phyloP scores from a whole-genome alignment of 768 basidiomycete genomes.

The Lactarius deliciosus region DNA sequence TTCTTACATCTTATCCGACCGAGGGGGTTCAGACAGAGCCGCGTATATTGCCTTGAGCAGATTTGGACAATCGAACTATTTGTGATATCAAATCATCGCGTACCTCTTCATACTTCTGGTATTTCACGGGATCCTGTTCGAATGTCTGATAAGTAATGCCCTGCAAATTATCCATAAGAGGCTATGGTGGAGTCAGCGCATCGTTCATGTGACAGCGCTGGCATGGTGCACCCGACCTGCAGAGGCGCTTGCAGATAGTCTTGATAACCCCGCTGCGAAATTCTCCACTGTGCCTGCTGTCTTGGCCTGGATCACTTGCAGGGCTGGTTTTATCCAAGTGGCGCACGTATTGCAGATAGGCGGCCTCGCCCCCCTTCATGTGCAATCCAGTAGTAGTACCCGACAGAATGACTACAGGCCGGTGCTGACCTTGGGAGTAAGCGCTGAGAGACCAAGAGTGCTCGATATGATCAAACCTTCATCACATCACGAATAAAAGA shows the following conservation, averaged over 20 bases:
- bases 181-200: conserved; percentile 46
- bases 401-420: conserved; percentile 80
- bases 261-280: conserved; percentile 89
- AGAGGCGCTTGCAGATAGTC: conserved; percentile 95
- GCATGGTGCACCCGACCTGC: conserved; percentile 53
- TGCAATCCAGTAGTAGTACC: conserved; percentile 67
- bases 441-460: conserved; percentile 1
- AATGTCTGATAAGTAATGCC: conserved; percentile 97
- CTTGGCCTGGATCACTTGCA: conserved; percentile 56
- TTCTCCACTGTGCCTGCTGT: conserved; percentile 79
- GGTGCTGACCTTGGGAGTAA: conserved; percentile 54
- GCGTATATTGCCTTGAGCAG: conserved; percentile 66
- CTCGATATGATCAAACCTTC: conserved; percentile 53
- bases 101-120: conserved; percentile 91
- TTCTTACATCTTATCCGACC: conserved; percentile 61
- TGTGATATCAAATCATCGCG: conserved; percentile 18
- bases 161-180: conserved; percentile 95
- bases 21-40: conserved; percentile 73
- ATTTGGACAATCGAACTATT: not conserved
- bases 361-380: conserved; percentile 73
- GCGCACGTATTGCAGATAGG: conserved; percentile 87
- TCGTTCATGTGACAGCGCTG: conserved; percentile 19
- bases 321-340: conserved; percentile 81
- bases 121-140: conserved; percentile 97
- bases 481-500: conserved; percentile 87